Conservation (phyloP, 2,329 filamentous ascomycete genomes). For the Conoideocrella luteorostrata region DNA sequence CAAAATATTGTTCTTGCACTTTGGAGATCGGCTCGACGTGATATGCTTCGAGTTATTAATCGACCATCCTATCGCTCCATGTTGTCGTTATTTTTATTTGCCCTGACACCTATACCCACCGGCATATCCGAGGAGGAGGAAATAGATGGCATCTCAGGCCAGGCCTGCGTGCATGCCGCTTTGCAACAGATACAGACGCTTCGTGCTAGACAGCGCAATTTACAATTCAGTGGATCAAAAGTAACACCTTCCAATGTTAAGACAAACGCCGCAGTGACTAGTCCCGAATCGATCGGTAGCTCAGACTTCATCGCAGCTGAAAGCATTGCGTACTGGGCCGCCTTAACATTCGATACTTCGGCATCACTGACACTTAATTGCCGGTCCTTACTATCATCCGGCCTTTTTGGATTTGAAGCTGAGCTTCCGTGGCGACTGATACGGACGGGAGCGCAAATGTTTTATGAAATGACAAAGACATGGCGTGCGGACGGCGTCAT, state of each 20-base stretch:
- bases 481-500: conserved; percentile 18
- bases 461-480: conserved; percentile 19
- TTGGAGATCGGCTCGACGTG: conserved; percentile 30
- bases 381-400: conserved; percentile 31
- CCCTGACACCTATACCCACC: conserved; percentile 31
- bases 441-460: conserved; percentile 21
- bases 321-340: conserved; percentile 34
- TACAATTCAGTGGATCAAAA: conserved; percentile 34
- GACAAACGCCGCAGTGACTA: conserved; percentile 15
- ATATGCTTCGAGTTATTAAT: conserved; percentile 35
- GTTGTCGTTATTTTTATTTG: conserved; percentile 32
- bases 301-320: conserved; percentile 30
- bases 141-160: conserved; percentile 30
- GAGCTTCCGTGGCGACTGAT: conserved; percentile 24
- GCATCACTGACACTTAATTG: conserved; percentile 34
- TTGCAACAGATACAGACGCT: conserved; percentile 34
- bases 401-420: conserved; percentile 25
- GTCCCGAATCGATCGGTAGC: conserved; percentile 20
- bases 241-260: conserved; percentile 22
- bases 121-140: conserved; percentile 35
- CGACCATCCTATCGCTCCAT: conserved; percentile 34
- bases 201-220: conserved; percentile 30
- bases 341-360: conserved; percentile 35
- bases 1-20: conserved; percentile 16
- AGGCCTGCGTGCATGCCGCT: conserved; percentile 33